Base-by-base conservation (phyloP, 805 yeast species). In the Schwanniomyces vanrijiae region DNA sequence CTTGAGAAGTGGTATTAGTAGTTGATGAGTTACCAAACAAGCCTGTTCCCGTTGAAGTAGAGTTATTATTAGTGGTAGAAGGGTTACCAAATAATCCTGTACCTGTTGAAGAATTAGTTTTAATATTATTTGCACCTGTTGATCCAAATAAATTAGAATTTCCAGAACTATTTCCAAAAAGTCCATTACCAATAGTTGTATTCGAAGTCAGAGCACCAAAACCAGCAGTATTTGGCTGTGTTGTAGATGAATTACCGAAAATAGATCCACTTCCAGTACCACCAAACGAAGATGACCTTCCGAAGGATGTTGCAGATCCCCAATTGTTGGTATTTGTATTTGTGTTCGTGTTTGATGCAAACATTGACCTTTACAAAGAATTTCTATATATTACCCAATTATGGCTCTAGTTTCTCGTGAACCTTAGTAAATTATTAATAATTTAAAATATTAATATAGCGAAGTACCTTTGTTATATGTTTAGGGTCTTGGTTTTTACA, bases 131-230 rank as follows among this genome's bases (percentile, higher is more conserved):
- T 16, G 47, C 13, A 21, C 40, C 18, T 4, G 55, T 28, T 35
- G 54, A 55, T 7, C 64, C 65, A 50, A 64, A 61, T n/a, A 63
- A 50, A 13, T 44, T 49, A 22, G 46, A 37, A 13, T 44, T 13
- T 11, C 39, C 19, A n/a, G 41, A n/a, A 14, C 38, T 20, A 21
- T 41, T 55, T 5, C 61, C 62, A 50, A 60, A 58, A 13, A 60
- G 48, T 16, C 35, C 46, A 3, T 68, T 66, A 2, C 63, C 59
- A 18, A 66, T 55, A 13, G 68, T 55, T 11, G 68, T 56, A 22
- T 60, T 59, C n/a, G 39, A 37, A 6, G 39, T 37, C 39, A 37
- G 39, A 3, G 14, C 3, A 4, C 39, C 25, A 37, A 37, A 19
- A n/a, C 39, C 39, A 4, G 39, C 7, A 42, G 65, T 65, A 1